Conservation (phyloP, 371 early-diverging fungal genomes). For the Mucor circinelloides region DNA sequence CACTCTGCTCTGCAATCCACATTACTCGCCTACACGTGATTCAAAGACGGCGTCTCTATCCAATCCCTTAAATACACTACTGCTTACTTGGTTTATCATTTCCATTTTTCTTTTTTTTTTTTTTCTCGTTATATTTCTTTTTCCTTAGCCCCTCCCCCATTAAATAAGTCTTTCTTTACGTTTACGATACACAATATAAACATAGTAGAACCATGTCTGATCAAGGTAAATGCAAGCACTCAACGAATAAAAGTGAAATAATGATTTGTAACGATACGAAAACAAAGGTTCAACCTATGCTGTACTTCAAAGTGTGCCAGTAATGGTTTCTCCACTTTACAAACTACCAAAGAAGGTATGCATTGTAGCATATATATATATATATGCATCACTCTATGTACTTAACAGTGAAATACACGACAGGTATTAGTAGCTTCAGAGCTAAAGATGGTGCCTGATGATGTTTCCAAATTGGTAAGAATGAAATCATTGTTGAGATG, state of each 20-base stretch:
- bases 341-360: constrained; percentile 51
- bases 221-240: constrained; percentile 8
- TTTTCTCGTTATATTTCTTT: background rate
- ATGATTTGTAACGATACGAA: background rate
- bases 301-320: constrained; percentile 51
- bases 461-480: constrained; percentile 38
- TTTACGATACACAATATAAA: background rate
- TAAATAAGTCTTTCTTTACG: background rate
- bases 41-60: background rate
- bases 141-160: background rate
- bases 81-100: background rate
- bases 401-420: background rate
- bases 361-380: no score
- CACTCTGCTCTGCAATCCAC: background rate
- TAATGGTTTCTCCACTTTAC: constrained; percentile 57
- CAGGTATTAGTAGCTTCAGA: constrained; percentile 39
- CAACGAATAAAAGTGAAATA: background rate
- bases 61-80: background rate
- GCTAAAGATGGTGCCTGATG: constrained; percentile 41
- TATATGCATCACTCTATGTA: background rate
- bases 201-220: constrained; percentile 13
- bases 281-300: constrained; percentile 54
- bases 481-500: background rate
- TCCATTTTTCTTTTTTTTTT: background rate
- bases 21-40: background rate